Conservation (phyloP, 2,329 filamentous ascomycete genomes). For the Emergomyces africanus region DNA sequence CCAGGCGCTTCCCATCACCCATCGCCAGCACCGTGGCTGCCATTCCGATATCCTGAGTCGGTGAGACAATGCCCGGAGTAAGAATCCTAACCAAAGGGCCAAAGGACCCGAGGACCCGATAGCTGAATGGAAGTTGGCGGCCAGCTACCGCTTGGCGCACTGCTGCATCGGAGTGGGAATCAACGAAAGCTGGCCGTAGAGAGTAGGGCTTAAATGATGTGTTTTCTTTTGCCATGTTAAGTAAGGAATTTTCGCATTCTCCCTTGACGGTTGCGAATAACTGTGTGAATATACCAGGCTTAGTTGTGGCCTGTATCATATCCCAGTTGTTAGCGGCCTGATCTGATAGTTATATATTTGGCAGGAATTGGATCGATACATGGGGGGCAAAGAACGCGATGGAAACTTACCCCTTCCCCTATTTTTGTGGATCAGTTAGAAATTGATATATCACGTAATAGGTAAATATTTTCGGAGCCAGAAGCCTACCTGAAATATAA, state of each 20-base stretch:
- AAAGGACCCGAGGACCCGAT: conserved; percentile 10
- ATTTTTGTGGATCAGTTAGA: not conserved
- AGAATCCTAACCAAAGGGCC: conserved; percentile 18
- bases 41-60: conserved; percentile 36
- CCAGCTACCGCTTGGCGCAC: conserved; percentile 22
- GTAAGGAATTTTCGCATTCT: conserved; percentile 47
- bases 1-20: conserved; percentile 20
- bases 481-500: conserved; percentile 49
- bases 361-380: not conserved
- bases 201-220: conserved; percentile 41
- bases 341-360: not conserved
- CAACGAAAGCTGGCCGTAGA: conserved; percentile 49
- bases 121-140: conserved; percentile 15
- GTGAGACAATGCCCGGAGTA: conserved; percentile 25
- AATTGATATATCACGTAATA: not conserved
- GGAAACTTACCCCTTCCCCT: not conserved
- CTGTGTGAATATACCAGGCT: conserved; percentile 43
- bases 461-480: conserved; percentile 21
- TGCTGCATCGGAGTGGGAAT: conserved; percentile 32
- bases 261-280: conserved; percentile 56
- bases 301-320: conserved; percentile 35
- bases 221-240: conserved; percentile 36
- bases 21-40: conserved; percentile 38
- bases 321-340: not conserved
- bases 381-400: not conserved